Conservation (phyloP, 1,139 yeast genomes). For the Candida freyschussii region DNA sequence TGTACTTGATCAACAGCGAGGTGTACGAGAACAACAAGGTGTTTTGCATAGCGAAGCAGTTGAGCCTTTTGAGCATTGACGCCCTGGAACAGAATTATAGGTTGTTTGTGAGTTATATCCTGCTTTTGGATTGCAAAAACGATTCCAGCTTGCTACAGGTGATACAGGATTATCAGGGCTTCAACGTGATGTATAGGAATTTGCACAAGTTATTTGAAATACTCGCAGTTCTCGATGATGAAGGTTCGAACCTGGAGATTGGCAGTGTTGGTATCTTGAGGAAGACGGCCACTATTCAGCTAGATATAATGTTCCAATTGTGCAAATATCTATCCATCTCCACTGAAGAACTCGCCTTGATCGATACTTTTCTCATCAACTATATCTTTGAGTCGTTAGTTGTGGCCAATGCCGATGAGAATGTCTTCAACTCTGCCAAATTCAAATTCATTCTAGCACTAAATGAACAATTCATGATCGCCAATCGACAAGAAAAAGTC, state of each 20-base stretch:
- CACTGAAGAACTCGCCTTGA: conserved; percentile 38
- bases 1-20: conserved; percentile 31
- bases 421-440: conserved; percentile 62
- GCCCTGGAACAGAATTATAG: conserved; percentile 35
- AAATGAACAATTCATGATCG: conserved; percentile 82
- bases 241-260: conserved; percentile 6
- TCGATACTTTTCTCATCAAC: conserved; percentile 50
- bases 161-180: conserved; percentile 48
- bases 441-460: conserved; percentile 70
- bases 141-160: conserved; percentile 39
- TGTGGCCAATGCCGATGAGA: conserved; percentile 43
- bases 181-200: conserved; percentile 37
- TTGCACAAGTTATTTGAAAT: conserved; percentile 31
- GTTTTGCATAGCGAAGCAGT: conserved; percentile 42
- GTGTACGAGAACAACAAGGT: conserved; percentile 32
- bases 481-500: conserved; percentile 34
- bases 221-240: conserved; percentile 14
- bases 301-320: conserved; percentile 50
- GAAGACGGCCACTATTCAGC: conserved; percentile 38
- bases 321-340: conserved; percentile 45
- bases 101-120: conserved; percentile 44
- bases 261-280: conserved; percentile 23
- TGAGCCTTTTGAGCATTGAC: conserved; percentile 38
- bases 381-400: conserved; percentile 46
- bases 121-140: conserved; percentile 43